Percentiles rank a stretch among this genome's conserved stretches.
These are phyloP conservation scores for Tulasnella sp. DNA, from an alignment of 768 basidiomycete genomes.

Conservation along the genomic window DNA sequence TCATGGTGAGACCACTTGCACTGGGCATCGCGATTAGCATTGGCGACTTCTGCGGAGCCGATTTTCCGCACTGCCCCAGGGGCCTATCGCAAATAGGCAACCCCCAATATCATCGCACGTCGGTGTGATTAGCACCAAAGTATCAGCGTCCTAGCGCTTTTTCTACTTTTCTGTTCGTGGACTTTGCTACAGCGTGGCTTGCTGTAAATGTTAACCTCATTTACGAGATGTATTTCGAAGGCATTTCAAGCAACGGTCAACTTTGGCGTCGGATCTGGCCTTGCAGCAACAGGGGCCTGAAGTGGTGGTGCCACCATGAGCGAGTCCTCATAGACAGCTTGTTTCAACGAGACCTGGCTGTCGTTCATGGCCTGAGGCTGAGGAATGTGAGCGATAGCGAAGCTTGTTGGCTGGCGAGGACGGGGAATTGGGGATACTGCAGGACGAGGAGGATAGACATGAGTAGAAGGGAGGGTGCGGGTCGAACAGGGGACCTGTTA, in stretches of 20 bases:
- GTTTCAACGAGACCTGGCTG: slow-evolving; percentile 10
- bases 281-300: background rate
- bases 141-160: no score
- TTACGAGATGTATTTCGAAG: slow-evolving; percentile 77
- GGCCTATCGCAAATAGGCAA: no score
- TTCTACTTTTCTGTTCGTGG: no score
- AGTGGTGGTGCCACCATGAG: background rate
- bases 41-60: no score
- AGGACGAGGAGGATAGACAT: slow-evolving; percentile 3
- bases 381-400: slow-evolving; percentile 10
- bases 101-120: no score
- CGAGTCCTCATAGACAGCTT: background rate
- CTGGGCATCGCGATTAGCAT: no score
- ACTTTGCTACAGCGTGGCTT: no score
- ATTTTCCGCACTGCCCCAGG: no score
- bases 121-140: no score
- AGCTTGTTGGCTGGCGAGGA: slow-evolving; percentile 10
- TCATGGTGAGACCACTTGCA: no score
- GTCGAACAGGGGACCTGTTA: background rate
- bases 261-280: slow-evolving; percentile 43
- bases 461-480: background rate
- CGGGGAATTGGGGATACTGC: slow-evolving; percentile 16
- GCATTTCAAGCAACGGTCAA: slow-evolving; percentile 36
- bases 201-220: slow-evolving; percentile 35
- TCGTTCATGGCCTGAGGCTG: background rate